These are phyloP conservation scores for Lomentospora prolificans DNA, from an alignment of 2,329 filamentous ascomycete genomes.

Conservation along the genomic window DNA sequence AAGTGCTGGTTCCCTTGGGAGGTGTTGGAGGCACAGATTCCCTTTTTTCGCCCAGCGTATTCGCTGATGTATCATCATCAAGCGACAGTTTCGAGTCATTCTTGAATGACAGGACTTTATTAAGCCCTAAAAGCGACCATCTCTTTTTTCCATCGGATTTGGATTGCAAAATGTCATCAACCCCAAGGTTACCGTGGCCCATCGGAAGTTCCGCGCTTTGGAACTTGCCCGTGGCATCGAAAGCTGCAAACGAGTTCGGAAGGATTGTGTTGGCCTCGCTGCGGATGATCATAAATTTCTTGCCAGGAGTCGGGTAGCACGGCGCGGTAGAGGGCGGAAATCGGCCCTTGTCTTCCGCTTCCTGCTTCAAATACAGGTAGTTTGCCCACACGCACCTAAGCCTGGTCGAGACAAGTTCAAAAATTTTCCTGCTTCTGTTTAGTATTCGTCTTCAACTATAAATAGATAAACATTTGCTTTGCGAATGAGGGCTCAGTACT, in stretches of 20 bases:
- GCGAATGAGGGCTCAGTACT: constrained; percentile 24
- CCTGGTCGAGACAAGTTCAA: constrained; percentile 55
- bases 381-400: constrained; percentile 68
- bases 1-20: constrained; percentile 16
- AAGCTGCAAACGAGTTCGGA: constrained; percentile 37
- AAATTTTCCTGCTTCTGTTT: constrained; percentile 48
- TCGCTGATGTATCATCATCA: not conserved
- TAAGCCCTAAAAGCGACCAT: constrained; percentile 54
- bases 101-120: constrained; percentile 45
- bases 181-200: not conserved
- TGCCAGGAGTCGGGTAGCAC: constrained; percentile 75
- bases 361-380: constrained; percentile 64
- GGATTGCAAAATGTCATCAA: constrained; percentile 8
- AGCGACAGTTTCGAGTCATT: not conserved
- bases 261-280: constrained; percentile 52
- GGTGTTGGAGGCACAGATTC: constrained; percentile 19
- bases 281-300: constrained; percentile 79
- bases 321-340: constrained; percentile 64
- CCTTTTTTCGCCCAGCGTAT: not conserved
- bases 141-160: constrained; percentile 43
- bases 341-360: constrained; percentile 43
- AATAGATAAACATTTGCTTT: not conserved
- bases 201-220: constrained; percentile 14
- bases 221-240: constrained; percentile 33
- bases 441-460: constrained; percentile 15